Percentiles rank a stretch among this genome's conserved stretches.
phyloP scores from a whole-genome alignment of 257 asterid species.

The Solanum chmielewskii region DNA sequence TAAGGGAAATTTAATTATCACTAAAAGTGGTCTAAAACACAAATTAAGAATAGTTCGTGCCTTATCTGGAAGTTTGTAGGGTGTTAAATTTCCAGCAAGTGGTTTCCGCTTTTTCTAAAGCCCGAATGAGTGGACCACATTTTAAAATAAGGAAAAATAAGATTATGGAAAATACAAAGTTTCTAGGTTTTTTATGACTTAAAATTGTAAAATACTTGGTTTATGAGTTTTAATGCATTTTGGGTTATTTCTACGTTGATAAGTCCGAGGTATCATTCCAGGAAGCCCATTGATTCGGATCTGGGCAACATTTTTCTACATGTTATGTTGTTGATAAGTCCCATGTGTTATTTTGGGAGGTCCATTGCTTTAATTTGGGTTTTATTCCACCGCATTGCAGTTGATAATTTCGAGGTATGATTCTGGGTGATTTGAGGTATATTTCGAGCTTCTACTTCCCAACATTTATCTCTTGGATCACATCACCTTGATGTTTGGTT shows the following conservation, averaged over 20 bases:
- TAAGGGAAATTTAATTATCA: too few relatives aligned
- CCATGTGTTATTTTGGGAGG: too few relatives aligned
- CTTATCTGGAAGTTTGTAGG: too few relatives aligned
- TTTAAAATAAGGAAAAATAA: too few relatives aligned
- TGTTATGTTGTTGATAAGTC: background rate
- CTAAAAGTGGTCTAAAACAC: too few relatives aligned
- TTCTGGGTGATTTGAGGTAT: background rate
- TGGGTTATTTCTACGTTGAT: background rate
- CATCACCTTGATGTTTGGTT: background rate
- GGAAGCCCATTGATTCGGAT: background rate
- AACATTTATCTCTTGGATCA: background rate
- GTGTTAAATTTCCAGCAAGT: too few relatives aligned
- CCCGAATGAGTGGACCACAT: too few relatives aligned
- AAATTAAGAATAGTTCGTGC: too few relatives aligned
- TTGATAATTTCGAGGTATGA: background rate
- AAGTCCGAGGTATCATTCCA: background rate
- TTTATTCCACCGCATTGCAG: background rate
- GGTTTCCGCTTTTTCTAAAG: too few relatives aligned
- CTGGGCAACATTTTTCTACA: background rate
- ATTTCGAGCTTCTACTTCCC: background rate
- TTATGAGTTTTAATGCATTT: background rate
- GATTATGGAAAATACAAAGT: background rate
- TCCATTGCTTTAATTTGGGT: background rate
- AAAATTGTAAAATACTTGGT: too few relatives aligned
- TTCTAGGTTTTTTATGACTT: background rate